Conservation (phyloP, 306 rosid species). For the Rosa chinensis region DNA sequence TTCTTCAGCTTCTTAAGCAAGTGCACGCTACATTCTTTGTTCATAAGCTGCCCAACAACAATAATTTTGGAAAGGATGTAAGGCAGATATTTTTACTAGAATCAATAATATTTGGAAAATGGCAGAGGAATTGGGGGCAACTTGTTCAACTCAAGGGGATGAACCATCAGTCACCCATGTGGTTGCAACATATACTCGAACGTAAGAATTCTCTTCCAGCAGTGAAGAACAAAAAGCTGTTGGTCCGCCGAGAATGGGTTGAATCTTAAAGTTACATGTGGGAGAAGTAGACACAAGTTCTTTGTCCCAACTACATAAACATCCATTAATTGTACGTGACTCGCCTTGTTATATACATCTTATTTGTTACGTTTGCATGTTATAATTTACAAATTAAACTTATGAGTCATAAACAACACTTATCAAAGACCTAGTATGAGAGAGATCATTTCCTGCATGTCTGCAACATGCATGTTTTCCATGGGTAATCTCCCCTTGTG, state of each 20-base stretch:
- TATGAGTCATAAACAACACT: no score
- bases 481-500: no score
- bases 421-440: no score
- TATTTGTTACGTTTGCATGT: no score
- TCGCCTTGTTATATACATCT: no score
- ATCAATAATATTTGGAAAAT: no score
- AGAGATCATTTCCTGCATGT: no score
- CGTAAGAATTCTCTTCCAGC: background rate
- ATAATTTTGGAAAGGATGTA: no score
- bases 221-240: background rate
- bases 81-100: background rate
- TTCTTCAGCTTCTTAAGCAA: constrained; percentile 68
- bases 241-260: background rate
- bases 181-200: background rate
- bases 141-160: background rate
- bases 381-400: no score
- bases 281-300: background rate
- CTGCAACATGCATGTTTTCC: no score
- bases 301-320: background rate
- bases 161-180: background rate
- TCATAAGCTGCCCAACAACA: no score
- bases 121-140: background rate
- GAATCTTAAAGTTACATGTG: background rate
- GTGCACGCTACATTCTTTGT: constrained; percentile 42
- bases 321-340: no score